Evolutionary conservation across 352 stramenopile species (phyloP).

Genomic region (Globisporangium takayamanum): DNA sequence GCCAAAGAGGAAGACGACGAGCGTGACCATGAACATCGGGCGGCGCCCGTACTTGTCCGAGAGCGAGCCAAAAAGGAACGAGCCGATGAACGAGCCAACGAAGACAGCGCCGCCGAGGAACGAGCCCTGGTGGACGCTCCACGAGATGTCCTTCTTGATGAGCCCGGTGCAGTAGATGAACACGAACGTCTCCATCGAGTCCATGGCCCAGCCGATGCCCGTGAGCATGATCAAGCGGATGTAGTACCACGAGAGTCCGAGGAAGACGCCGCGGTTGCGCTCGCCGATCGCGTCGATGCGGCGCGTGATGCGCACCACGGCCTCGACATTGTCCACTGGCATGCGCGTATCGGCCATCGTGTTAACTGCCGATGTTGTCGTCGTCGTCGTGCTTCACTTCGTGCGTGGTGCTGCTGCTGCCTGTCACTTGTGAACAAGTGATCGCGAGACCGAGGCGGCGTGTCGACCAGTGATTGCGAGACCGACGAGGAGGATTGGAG

Average conservation of each 20-base stretch:
- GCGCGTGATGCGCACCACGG: constrained; percentile 54
- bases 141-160: constrained; percentile 39
- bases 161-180: constrained; percentile 48
- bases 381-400: not conserved
- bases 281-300: constrained; percentile 63
- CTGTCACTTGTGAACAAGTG: constrained; percentile 14
- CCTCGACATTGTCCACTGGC: constrained; percentile 31
- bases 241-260: constrained; percentile 68
- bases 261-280: constrained; percentile 31
- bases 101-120: constrained; percentile 53
- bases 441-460: constrained; percentile 12
- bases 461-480: constrained; percentile 13
- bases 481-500: constrained; percentile 10
- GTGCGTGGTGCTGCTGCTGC: not conserved
- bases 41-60: constrained; percentile 60
- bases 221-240: constrained; percentile 58
- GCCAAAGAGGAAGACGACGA: constrained; percentile 52
- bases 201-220: constrained; percentile 65
- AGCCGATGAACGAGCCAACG: constrained; percentile 56
- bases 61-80: constrained; percentile 47
- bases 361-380: too few species aligned
- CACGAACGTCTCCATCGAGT: constrained; percentile 71
- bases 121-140: constrained; percentile 24
- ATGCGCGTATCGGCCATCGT: constrained; percentile 8
- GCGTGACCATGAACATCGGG: constrained; percentile 61